Conservation (phyloP, 331 rosid genomes). For the Malus hybrid region DNA sequence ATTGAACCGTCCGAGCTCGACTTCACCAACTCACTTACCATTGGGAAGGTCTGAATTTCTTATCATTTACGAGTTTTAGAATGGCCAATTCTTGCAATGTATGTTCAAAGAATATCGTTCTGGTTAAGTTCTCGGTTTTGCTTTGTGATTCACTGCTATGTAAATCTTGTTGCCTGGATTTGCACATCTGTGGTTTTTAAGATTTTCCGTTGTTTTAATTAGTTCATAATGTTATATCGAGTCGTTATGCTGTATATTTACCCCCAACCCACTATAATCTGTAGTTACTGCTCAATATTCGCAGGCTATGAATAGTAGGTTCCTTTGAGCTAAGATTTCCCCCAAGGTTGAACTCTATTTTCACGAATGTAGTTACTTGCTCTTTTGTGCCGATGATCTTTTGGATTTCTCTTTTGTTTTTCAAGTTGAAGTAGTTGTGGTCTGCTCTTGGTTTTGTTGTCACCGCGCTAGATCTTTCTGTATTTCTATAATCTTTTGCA, state of each 20-base stretch:
- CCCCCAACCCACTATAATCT: neutral
- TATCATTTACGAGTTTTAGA: neutral
- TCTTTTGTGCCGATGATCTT: neutral
- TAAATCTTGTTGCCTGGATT: neutral
- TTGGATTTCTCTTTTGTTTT: neutral
- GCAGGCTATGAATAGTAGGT: neutral
- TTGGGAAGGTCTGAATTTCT: constrained; percentile 66
- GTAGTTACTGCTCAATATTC: neutral
- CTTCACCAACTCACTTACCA: constrained; percentile 59
- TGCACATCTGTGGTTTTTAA: neutral
- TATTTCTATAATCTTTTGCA: neutral
- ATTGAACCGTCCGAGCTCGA: constrained; percentile 92
- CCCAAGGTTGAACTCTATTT: neutral
- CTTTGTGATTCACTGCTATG: neutral
- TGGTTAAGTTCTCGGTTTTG: neutral
- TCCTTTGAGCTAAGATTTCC: neutral
- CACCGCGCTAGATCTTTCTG: neutral
- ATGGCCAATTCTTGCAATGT: neutral
- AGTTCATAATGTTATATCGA: neutral
- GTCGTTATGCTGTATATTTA: neutral
- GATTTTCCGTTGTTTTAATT: neutral
- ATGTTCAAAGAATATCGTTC: neutral
- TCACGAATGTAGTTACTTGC: neutral
- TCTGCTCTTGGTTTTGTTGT: neutral
- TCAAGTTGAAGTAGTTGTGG: neutral